Conservation (phyloP, 805 yeast species). For the Wickerhamiella dianesei region DNA sequence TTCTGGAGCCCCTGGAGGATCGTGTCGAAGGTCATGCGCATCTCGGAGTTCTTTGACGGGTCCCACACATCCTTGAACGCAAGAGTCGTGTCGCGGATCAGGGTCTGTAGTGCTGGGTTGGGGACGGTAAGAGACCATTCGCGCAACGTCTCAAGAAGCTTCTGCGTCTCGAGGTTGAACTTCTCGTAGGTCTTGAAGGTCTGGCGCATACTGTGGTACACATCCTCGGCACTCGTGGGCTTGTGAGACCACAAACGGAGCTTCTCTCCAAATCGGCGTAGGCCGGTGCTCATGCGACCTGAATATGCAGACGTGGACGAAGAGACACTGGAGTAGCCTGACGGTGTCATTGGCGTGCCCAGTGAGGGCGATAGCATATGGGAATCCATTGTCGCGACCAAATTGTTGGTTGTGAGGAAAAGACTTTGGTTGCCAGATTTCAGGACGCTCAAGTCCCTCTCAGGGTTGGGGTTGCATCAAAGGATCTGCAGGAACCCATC, state of each 20-base stretch:
- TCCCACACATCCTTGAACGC: background rate
- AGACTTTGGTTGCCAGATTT: too few relatives aligned
- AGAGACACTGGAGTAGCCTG: background rate
- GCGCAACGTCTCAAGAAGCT: constrained; percentile 8
- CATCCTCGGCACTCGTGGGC: constrained; percentile 10
- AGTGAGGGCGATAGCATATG: background rate
- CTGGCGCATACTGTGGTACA: constrained; percentile 11
- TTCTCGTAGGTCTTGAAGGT: constrained; percentile 15
- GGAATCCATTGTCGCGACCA: background rate
- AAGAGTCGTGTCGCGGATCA: background rate
- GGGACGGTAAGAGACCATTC: constrained; percentile 17
- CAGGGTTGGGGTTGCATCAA: too few relatives aligned
- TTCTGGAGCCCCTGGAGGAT: background rate
- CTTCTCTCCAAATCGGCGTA: constrained; percentile 7
- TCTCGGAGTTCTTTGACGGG: background rate
- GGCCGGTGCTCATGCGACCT: constrained; percentile 1
- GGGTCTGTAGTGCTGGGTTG: background rate
- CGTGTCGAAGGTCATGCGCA: background rate
- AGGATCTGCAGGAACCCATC: too few relatives aligned
- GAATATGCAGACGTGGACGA: background rate
- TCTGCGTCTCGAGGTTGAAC: constrained; percentile 7
- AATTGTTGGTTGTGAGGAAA: background rate
- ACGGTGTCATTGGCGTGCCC: background rate
- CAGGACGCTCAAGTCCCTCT: too few relatives aligned
- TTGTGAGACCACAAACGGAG: constrained; percentile 11